Evolutionary conservation across 768 basidiomycete genomes (phyloP).

Genomic region (Tricholoma bakamatsutake): DNA sequence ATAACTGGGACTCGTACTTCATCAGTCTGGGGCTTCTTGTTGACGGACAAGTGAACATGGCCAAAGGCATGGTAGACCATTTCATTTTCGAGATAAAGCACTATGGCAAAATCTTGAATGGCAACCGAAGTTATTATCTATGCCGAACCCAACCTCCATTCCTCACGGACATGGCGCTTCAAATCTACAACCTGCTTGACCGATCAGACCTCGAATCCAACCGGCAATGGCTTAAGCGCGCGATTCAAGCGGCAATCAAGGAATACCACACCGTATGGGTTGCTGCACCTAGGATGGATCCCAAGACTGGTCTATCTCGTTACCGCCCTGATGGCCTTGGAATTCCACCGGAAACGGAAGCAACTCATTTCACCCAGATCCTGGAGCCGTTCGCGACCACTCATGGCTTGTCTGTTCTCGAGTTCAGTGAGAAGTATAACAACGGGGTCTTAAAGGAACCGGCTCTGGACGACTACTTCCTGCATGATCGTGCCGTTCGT

Average conservation of each 20-base stretch:
- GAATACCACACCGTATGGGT: conserved; percentile 99
- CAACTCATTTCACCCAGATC: conserved; percentile 96
- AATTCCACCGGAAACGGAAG: conserved; percentile 98
- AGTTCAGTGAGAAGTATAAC: conserved; percentile 97
- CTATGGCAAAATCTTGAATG: conserved; percentile 95
- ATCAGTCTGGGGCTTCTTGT: conserved; percentile 91
- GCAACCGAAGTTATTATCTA: conserved; percentile 92
- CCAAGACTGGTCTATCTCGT: conserved; percentile 89
- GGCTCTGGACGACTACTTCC: conserved; percentile 91
- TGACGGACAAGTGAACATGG: conserved; percentile 90
- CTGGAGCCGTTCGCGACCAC: conserved; percentile 92
- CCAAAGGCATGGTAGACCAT: conserved; percentile 97
- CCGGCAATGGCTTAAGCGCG: conserved; percentile 88
- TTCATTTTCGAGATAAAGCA: conserved; percentile 99
- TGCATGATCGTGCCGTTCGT: conserved; percentile 93
- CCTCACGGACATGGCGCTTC: conserved; percentile 97
- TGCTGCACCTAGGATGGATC: conserved; percentile 89
- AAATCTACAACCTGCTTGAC: conserved; percentile 95
- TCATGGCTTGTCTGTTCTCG: conserved; percentile 87
- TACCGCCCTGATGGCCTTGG: conserved; percentile 92
- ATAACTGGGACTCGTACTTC: conserved; percentile 96
- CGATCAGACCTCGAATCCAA: conserved; percentile 75
- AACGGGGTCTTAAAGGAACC: conserved; percentile 79
- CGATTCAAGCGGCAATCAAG: conserved; percentile 96
- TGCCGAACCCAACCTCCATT: conserved; percentile 97